Evolutionary conservation across 202 grass and related monocot genomes (phyloP).

Genomic region (Panicum virgatum): DNA sequence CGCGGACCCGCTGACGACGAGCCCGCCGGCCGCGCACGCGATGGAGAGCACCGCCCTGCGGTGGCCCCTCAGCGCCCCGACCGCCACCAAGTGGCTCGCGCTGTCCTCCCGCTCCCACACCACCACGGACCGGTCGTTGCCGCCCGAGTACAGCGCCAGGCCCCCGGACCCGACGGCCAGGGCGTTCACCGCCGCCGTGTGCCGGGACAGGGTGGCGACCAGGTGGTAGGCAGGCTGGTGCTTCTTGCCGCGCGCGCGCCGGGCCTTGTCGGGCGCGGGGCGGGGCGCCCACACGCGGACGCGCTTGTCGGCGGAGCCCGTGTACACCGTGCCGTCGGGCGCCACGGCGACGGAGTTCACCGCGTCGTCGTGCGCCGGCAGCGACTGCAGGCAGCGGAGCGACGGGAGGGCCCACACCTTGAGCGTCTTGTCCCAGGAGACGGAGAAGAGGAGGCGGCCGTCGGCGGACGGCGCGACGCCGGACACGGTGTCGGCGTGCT

Average conservation of each 20-base stretch:
- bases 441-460: constrained; percentile 79
- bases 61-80: constrained; percentile 70
- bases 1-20: constrained; percentile 74
- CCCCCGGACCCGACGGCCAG: constrained; percentile 59
- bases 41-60: constrained; percentile 72
- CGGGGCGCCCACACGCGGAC: constrained; percentile 65
- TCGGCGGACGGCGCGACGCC: constrained; percentile 46
- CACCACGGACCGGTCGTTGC: constrained; percentile 69
- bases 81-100: constrained; percentile 55
- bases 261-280: constrained; percentile 8
- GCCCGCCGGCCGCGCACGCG: constrained; percentile 46
- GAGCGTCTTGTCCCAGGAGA: constrained; percentile 94
- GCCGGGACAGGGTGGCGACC: constrained; percentile 58
- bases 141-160: constrained; percentile 57
- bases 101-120: constrained; percentile 96
- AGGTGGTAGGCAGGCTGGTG: constrained; percentile 38
- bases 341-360: constrained; percentile 75
- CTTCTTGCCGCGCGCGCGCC: background rate
- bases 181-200: constrained; percentile 85
- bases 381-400: constrained; percentile 76
- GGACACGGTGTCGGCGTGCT: constrained; percentile 69
- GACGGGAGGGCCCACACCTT: constrained; percentile 77
- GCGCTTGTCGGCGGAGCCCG: constrained; percentile 72
- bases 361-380: constrained; percentile 79
- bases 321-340: constrained; percentile 73